Percentiles rank a stretch among this genome's conserved stretches.
Conservation (phyloP, 768 basidiomycete genomes). For the Lactarius psammicola region DNA sequence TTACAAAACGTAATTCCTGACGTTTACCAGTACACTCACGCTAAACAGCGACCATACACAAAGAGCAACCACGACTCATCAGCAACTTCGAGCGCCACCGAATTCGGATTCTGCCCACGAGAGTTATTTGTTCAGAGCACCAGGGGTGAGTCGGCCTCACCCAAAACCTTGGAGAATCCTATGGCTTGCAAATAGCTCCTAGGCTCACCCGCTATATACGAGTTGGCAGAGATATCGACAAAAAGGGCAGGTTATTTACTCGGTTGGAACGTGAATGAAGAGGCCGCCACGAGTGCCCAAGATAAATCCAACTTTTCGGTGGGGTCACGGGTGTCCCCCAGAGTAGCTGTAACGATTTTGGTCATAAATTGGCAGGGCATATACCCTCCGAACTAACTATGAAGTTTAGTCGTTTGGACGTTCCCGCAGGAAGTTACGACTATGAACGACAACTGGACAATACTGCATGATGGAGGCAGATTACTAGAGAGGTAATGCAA, state of each 20-base stretch:
- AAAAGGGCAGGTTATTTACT: not conserved
- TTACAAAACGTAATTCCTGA: not conserved
- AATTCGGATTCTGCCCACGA: too few species aligned
- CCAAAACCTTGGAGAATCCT: not conserved
- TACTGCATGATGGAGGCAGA: not conserved
- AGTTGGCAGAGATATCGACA: not conserved
- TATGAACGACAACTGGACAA: not conserved
- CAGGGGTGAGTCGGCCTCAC: too few species aligned
- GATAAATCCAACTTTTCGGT: not conserved
- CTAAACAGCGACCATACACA: too few species aligned
- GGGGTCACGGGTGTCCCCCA: not conserved
- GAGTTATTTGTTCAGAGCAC: too few species aligned
- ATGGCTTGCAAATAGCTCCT: not conserved
- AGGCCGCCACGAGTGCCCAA: not conserved
- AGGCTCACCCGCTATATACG: not conserved
- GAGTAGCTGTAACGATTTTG: not conserved
- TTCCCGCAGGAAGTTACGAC: not conserved
- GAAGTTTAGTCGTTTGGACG: not conserved
- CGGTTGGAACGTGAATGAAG: not conserved
- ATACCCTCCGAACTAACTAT: not conserved
- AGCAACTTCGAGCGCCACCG: too few species aligned
- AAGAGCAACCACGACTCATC: too few species aligned
- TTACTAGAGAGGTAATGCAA: not conserved
- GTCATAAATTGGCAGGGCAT: not conserved
- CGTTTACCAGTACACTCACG: not conserved